Base-by-base conservation (phyloP, 2,329 filamentous ascomycete species). In the Cladophialophora exuberans region DNA sequence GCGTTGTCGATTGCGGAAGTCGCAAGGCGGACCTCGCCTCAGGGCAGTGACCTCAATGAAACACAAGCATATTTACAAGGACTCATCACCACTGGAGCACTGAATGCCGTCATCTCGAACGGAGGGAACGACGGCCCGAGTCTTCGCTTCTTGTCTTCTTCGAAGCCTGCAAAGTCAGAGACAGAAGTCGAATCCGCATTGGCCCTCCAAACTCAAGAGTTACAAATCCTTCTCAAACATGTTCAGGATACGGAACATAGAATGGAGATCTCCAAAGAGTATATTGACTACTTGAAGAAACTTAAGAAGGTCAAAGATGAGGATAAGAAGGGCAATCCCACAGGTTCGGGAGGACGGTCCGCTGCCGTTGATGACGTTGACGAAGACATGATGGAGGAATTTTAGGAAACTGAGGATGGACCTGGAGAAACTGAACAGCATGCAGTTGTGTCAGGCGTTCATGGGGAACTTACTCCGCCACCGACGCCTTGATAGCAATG, bases 211-310 rank as follows among this genome's bases (percentile, higher is more conserved):
- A 79, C 76, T 26, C 62, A 70, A 38, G 77, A 77, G 23, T 78
- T 84, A 1, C 73, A 78, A 47, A 63, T 65, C 6, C 73, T 87
- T 4, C 74, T 79, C 17, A 70, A 74, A 18, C 76, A 79, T 61
- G 73, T 84, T 39, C 75, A 76, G 60, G 76, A 80, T 55, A 78
- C 77, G 13, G 82, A 85, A 59, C 74, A 77, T 49, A 79, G 77
- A 15, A 65, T 86, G 45, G 80, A 79, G 36, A 67, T 87, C 36
- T 81, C 76, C 52, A 81, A 79, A 62, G 83, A 86, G 65, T 83
- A 82, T 62, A 71, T 84, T 26, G 80, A 83, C 38, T 74, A 74
- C 46, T 56, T 79, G 47, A 78, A 76, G 64, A 81, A 74, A 57
- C 61, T 72, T 56, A 75, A 78, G 50, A 77, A 72, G 63, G 73